A percentile compares a stretch with the other conserved stretches of the same genome.
Evolutionary conservation across 352 stramenopile genomes (phyloP).

Genomic region (Thalassiosira hispida): DNA sequence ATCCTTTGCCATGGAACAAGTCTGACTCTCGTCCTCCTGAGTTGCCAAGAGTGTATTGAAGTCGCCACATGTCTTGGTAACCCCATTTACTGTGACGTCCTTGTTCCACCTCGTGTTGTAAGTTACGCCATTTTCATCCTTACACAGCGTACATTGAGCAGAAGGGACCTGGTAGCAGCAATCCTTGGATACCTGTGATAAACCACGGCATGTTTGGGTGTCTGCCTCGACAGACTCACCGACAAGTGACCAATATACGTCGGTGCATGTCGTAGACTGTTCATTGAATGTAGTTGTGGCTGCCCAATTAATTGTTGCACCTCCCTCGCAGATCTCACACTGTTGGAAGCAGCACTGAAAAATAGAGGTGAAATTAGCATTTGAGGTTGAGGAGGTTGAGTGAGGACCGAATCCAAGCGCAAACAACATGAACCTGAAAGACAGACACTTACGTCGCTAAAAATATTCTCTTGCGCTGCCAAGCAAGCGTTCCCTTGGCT

Average conservation of each 20-base stretch:
- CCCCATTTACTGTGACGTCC: conserved; percentile 56
- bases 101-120: conserved; percentile 67
- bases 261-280: conserved; percentile 55
- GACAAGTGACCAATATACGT: conserved; percentile 60
- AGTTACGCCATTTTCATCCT: conserved; percentile 58
- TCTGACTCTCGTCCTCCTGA: conserved; percentile 56
- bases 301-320: conserved; percentile 59
- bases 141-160: conserved; percentile 54
- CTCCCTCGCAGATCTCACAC: conserved; percentile 54
- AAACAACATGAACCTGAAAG: neutral
- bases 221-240: conserved; percentile 45
- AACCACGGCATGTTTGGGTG: conserved; percentile 34
- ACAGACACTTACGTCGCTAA: too few species aligned
- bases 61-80: conserved; percentile 62
- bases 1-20: conserved; percentile 53
- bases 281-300: conserved; percentile 50
- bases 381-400: conserved; percentile 1
- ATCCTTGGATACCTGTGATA: conserved; percentile 41
- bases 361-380: conserved; percentile 7
- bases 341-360: conserved; percentile 65
- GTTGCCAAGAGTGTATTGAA: conserved; percentile 66
- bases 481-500: conserved; percentile 60
- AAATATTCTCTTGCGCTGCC: conserved; percentile 58
- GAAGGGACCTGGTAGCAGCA: conserved; percentile 56
- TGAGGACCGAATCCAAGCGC: neutral